phyloP scores from a whole-genome alignment of 208 protist species.

The Trypanosoma cruzi region DNA sequence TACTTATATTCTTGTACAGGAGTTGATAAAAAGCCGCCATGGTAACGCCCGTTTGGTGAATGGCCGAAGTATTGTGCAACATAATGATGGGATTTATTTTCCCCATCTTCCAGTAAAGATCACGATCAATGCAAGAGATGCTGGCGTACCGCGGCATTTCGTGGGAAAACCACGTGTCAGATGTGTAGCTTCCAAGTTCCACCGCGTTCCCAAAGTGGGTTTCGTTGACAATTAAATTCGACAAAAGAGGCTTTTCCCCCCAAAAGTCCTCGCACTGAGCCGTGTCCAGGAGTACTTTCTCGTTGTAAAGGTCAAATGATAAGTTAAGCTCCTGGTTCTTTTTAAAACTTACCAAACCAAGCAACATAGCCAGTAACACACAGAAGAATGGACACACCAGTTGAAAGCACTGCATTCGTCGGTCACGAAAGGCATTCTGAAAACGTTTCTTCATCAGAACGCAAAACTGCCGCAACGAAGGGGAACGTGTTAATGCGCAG shows the following conservation, averaged over 20 bases:
- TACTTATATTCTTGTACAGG: slow-evolving; percentile 12
- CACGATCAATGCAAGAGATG: slow-evolving; percentile 40
- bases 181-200: background rate
- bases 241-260: background rate
- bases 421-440: slow-evolving; percentile 56
- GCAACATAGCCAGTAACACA: slow-evolving; percentile 45
- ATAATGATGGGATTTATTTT: slow-evolving; percentile 41
- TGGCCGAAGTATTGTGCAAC: slow-evolving; percentile 14
- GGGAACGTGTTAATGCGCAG: background rate
- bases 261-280: background rate
- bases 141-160: slow-evolving; percentile 34
- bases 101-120: background rate
- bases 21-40: background rate
- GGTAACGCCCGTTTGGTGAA: background rate
- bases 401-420: slow-evolving; percentile 71
- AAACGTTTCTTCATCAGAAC: slow-evolving; percentile 53
- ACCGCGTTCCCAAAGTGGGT: slow-evolving; percentile 25
- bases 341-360: background rate
- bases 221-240: slow-evolving; percentile 14
- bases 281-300: background rate
- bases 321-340: background rate
- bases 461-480: background rate
- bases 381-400: slow-evolving; percentile 66
- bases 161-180: background rate
- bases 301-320: background rate